phyloP scores from a whole-genome alignment of 805 yeast species.

The Brettanomyces custersianus region DNA sequence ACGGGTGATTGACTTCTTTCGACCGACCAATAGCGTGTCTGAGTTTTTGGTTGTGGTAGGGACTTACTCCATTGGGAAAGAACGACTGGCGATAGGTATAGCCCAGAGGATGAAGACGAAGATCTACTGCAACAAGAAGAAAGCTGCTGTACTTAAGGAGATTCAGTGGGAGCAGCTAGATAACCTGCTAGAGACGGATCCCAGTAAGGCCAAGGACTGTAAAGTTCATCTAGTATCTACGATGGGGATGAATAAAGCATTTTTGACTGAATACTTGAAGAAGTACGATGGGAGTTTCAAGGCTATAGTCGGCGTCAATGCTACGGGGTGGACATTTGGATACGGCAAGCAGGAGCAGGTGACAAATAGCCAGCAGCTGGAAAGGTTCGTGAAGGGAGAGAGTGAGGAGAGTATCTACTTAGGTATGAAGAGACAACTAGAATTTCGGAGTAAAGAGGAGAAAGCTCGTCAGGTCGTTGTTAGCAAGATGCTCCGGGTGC shows the following conservation, averaged over 20 bases:
- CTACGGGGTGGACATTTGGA: slow-evolving; percentile 86
- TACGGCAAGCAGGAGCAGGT: slow-evolving; percentile 11
- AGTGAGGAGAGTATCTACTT: not conserved
- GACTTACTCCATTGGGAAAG: slow-evolving; percentile 90
- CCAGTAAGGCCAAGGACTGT: slow-evolving; percentile 25
- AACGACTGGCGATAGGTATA: slow-evolving; percentile 63
- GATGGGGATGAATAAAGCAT: slow-evolving; percentile 39
- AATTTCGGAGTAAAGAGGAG: slow-evolving; percentile 2
- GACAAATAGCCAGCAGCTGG: too few species aligned
- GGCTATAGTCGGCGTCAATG: slow-evolving; percentile 62
- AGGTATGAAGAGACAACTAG: slow-evolving; percentile 3
- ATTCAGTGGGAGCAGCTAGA: slow-evolving; percentile 37
- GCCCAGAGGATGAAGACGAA: slow-evolving; percentile 45
- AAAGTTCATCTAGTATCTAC: slow-evolving; percentile 71
- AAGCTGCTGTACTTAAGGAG: slow-evolving; percentile 36
- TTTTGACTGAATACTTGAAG: slow-evolving; percentile 42
- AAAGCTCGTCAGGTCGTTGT: slow-evolving; percentile 8
- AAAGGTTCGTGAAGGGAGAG: slow-evolving; percentile 1
- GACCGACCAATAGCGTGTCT: not conserved
- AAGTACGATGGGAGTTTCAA: slow-evolving; percentile 39
- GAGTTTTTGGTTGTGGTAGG: slow-evolving; percentile 57
- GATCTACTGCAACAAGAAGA: slow-evolving; percentile 42
- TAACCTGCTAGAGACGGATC: slow-evolving; percentile 32
- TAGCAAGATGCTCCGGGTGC: slow-evolving; percentile 27
- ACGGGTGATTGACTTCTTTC: slow-evolving; percentile 31